Evolutionary conservation across 768 basidiomycete genomes (phyloP), one percentile per base, ranked within the genome.

Genomic region (Tricholomella constricta): DNA sequence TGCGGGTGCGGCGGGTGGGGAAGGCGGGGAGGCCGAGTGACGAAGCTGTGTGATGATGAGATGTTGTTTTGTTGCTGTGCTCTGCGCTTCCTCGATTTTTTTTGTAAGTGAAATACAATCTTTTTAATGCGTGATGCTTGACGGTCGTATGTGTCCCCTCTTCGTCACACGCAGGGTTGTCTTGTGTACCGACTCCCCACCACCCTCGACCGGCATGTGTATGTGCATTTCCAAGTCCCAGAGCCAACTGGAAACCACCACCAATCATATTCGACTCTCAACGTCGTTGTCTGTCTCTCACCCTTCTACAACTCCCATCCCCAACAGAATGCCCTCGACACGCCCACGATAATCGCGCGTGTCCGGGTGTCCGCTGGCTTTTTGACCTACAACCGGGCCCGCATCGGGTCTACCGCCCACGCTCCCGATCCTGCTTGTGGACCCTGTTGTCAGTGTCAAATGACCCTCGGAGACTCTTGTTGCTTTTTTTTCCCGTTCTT

Each of bases 361-460:
- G 45, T 26, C 34, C 45, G 63, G 65, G 62, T 65, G 56, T 66
- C 67, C 68, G 63, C 55, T 66, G 69, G 67, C 65, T 67, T 66
- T 69, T 72, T 72, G 68, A 70, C 71, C 71, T 70, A 66, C 62
- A 72, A 72, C 66, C 58, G 58, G 68, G 71, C 69, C 69, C 58
- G 41, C 52, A 42, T 31, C 22, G 47, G 51, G 43, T 37, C 17
- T 23, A n/a, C n/a, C n/a, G n/a, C n/a, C n/a, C n/a, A n/a, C n/a
- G n/a, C n/a, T n/a, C n/a, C n/a, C n/a, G 40, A 47, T 37, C 17
- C 27, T 40, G 19, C 8, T 8, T 48, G 45, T 59, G 55, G 64
- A 62, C 65, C 62, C 66, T 52, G 54, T 67, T 69, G 65, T 60
- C 47, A 60, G 57, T 53, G 63, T 69, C 65, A 67, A 67, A 68